Percentiles rank a stretch among this genome's conserved stretches.
These are phyloP conservation scores for Crucihimalaya himalaica DNA, from an alignment of 345 rosid genomes.

Conservation along the genomic window DNA sequence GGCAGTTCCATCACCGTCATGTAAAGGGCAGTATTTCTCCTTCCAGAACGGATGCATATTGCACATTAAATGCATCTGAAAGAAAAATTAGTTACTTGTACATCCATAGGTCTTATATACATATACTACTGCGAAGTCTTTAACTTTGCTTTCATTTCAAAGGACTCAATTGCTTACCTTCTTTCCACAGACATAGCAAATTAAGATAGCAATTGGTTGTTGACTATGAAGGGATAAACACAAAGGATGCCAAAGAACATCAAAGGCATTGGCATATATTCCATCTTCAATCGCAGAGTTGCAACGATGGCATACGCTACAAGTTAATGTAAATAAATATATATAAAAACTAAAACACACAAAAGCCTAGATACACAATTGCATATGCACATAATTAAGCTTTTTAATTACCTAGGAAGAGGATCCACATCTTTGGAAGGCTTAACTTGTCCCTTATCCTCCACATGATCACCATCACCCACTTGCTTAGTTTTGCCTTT, in stretches of 20 bases:
- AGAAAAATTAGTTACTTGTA: conserved; percentile 38
- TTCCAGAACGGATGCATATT: conserved; percentile 47
- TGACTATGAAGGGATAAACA: conserved; percentile 64
- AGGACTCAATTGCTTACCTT: conserved; percentile 9
- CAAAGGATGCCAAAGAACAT: conserved; percentile 67
- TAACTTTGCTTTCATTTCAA: neutral
- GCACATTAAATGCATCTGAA: conserved; percentile 57
- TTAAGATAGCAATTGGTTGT: conserved; percentile 53
- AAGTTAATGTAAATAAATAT: neutral
- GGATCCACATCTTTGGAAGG: conserved; percentile 15
- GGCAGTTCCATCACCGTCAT: conserved; percentile 18
- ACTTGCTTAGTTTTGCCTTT: neutral
- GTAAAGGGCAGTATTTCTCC: conserved; percentile 16
- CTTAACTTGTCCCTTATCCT: conserved; percentile 20
- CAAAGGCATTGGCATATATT: conserved; percentile 62
- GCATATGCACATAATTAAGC: neutral
- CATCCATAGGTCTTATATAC: conserved; percentile 14
- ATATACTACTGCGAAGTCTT: neutral
- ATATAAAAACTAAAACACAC: neutral
- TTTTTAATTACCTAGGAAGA: conserved; percentile 29
- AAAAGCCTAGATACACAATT: neutral
- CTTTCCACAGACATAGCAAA: conserved; percentile 23
- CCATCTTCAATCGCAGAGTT: conserved; percentile 52
- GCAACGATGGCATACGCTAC: conserved; percentile 68
- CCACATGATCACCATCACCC: conserved; percentile 40